Percentiles rank a stretch among this genome's conserved stretches.
phyloP scores from a whole-genome alignment of 208 protist genomes.

The Wallacemonas collosoma region DNA sequence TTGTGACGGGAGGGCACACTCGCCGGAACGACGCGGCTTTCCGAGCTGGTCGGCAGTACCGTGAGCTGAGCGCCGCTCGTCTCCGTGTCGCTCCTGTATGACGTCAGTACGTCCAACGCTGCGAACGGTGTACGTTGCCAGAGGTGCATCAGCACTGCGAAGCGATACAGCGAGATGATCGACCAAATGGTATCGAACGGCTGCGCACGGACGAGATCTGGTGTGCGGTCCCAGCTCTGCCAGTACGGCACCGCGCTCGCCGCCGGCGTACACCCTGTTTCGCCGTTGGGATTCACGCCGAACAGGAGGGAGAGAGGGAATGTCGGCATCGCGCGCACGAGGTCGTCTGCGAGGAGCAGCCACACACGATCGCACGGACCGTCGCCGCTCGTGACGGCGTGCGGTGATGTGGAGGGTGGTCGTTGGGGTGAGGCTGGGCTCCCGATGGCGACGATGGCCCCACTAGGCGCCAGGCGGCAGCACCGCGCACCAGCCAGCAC shows the following conservation, averaged over 20 bases:
- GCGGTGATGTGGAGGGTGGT: not conserved
- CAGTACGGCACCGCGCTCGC: constrained; percentile 11
- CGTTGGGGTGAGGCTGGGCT: not conserved
- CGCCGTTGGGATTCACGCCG: constrained; percentile 39
- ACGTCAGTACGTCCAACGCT: constrained; percentile 15
- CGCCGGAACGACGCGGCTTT: not conserved
- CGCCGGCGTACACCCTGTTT: constrained; percentile 23
- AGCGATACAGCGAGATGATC: constrained; percentile 44
- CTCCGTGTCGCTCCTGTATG: no score
- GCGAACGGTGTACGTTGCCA: constrained; percentile 37
- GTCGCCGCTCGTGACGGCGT: constrained; percentile 2
- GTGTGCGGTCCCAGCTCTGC: constrained; percentile 29
- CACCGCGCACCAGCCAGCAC: constrained; percentile 23
- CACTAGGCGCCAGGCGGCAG: constrained; percentile 17
- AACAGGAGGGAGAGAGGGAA: constrained; percentile 40
- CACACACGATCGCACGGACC: constrained; percentile 7
- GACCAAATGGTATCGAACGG: constrained; percentile 41
- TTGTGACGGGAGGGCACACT: not conserved
- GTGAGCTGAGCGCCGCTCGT: not conserved
- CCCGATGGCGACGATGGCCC: constrained; percentile 23
- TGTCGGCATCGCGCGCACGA: constrained; percentile 25
- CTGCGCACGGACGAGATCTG: constrained; percentile 16
- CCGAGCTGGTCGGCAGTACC: not conserved
- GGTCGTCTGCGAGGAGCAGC: constrained; percentile 48
- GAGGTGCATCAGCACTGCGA: constrained; percentile 43